phyloP scores from a whole-genome alignment of 2,329 filamentous ascomycete genomes.

The Ophiosphaerella korrae region DNA sequence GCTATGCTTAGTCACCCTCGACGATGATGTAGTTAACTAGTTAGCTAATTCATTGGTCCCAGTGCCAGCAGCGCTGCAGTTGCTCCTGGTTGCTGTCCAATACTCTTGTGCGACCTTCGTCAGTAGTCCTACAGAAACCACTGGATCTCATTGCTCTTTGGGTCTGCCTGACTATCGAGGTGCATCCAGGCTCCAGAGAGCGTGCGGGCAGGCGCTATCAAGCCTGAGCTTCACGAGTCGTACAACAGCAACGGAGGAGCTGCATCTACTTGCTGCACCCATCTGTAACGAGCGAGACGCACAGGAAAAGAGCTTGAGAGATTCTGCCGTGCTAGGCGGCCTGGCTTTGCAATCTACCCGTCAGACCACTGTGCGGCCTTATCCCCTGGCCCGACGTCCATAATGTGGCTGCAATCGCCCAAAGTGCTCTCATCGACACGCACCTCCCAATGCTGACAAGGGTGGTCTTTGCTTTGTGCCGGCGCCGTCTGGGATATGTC shows the following conservation, averaged over 20 bases:
- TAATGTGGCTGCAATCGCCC: slow-evolving; percentile 10
- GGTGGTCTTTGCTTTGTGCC: not conserved
- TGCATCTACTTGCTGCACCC: not conserved
- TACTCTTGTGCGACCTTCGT: no score
- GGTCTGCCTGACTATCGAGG: no score
- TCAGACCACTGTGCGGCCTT: slow-evolving; percentile 14
- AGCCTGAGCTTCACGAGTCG: no score
- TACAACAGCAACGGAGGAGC: no score
- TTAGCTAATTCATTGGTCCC: not conserved
- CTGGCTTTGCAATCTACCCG: slow-evolving; percentile 14
- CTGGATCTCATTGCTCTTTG: no score
- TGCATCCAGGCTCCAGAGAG: no score
- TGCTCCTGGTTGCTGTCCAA: no score
- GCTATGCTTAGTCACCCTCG: slow-evolving; percentile 24
- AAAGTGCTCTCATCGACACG: not conserved
- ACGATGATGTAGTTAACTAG: slow-evolving; percentile 13
- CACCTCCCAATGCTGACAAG: not conserved
- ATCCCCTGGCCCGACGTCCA: slow-evolving; percentile 11
- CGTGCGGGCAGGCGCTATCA: no score
- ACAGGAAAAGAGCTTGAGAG: slow-evolving; percentile 8
- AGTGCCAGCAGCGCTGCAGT: not conserved
- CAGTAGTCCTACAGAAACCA: no score
- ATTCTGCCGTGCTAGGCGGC: slow-evolving; percentile 8
- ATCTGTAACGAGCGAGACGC: not conserved
- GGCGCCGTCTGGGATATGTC: no score